Evolutionary conservation across 306 rosid species (phyloP).

Genomic region (Vigna hirtella): DNA sequence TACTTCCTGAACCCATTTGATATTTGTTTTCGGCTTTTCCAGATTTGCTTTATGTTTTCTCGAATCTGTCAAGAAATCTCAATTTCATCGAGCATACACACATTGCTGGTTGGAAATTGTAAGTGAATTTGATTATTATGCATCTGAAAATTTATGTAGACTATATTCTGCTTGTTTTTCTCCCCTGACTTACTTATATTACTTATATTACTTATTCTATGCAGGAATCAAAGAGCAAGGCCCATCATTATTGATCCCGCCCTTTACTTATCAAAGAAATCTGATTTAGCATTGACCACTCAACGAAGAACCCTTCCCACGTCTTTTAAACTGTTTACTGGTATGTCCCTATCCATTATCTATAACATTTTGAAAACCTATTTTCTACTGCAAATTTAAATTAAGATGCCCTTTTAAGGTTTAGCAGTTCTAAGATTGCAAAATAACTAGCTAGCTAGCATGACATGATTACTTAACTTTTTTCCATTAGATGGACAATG

Average conservation of each 20-base stretch:
- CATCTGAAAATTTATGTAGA: neutral
- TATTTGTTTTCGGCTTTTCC: conserved; percentile 47
- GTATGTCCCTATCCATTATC: conserved; percentile 45
- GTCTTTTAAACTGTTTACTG: conserved; percentile 74
- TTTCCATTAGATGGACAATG: neutral
- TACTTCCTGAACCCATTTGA: conserved; percentile 35
- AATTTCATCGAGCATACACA: conserved; percentile 87
- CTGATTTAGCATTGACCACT: conserved; percentile 79
- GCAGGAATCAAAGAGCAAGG: conserved; percentile 91
- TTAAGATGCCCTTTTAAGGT: conserved; percentile 9
- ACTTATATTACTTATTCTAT: conserved; percentile 23
- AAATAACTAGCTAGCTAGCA: conserved; percentile 22
- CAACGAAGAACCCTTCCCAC: conserved; percentile 90
- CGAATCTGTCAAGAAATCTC: conserved; percentile 79
- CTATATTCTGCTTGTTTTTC: neutral
- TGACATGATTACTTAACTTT: neutral
- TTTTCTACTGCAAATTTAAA: conserved; percentile 1
- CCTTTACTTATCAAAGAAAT: conserved; percentile 67
- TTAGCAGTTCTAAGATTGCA: conserved; percentile 21
- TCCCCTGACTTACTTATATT: neutral
- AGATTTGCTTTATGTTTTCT: conserved; percentile 91
- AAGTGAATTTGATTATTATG: conserved; percentile 46
- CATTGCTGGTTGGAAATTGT: conserved; percentile 92
- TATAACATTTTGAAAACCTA: conserved; percentile 1
- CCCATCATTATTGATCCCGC: conserved; percentile 78